Evolutionary conservation across 768 basidiomycete species (phyloP).

Genomic region (Russula emetica): DNA sequence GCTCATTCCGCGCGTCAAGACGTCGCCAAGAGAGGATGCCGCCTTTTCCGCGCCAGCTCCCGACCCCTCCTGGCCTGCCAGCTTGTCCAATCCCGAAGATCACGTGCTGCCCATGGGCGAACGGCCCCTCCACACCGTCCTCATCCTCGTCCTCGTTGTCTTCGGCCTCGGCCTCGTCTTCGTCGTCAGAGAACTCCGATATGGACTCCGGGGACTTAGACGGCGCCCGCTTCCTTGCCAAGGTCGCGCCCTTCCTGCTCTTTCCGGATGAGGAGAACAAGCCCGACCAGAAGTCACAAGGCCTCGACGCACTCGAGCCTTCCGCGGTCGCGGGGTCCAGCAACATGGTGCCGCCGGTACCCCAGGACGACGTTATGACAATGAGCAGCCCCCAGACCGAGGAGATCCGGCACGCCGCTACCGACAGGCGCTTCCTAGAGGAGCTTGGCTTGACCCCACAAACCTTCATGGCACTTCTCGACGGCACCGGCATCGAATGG

Average conservation of each 20-base stretch:
- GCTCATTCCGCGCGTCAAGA: not conserved
- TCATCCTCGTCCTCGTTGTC: not conserved
- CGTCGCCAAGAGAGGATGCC: not conserved
- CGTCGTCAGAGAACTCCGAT: not conserved
- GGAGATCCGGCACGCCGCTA: conserved; percentile 28
- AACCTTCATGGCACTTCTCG: conserved; percentile 11
- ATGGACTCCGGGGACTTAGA: not conserved
- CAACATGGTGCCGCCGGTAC: not conserved
- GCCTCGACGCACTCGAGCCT: not conserved
- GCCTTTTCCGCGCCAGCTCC: conserved; percentile 8
- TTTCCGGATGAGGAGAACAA: not conserved
- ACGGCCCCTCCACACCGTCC: not conserved
- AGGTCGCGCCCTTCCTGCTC: not conserved
- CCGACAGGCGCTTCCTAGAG: conserved; percentile 29
- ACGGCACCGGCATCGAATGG: not conserved
- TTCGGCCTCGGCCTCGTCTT: too few relatives aligned
- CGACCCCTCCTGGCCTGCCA: conserved; percentile 9
- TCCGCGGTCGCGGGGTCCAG: not conserved
- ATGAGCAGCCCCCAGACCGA: conserved; percentile 21
- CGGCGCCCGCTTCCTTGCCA: not conserved
- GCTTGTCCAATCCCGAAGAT: not conserved
- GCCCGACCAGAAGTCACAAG: not conserved
- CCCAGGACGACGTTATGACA: not conserved
- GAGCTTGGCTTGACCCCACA: conserved; percentile 17
- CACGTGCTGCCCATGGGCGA: not conserved